Base-by-base conservation (phyloP, 1,284 basidiomycete genomes). In the Pseudozyma tsukubaensis region DNA sequence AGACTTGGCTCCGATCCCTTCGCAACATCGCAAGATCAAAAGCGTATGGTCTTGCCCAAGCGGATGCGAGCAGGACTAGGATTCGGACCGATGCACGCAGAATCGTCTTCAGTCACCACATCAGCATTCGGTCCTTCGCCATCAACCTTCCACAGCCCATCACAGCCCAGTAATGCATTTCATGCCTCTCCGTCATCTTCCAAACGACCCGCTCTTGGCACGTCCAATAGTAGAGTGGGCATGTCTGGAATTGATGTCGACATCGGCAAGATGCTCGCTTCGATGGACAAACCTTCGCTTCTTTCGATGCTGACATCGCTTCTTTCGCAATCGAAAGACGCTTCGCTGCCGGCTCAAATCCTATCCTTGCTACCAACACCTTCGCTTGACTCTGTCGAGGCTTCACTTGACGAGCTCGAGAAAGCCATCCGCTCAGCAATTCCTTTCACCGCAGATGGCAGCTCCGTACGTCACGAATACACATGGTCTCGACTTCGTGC, bases 251-350 rank as follows among this genome's bases (percentile, higher is more conserved):
- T 68, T 43, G 73, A 71, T 34, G 72, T 74, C 1, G 80, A 81
- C 35, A 66, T 81, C 13, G 80, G 80, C 51, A 77, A 76, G 51
- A 65, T 70, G 66, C 70, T 81, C 6, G 79, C 79, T 12, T 77
- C 77, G 14, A 77, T 82, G 50, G 81, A 83, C 55, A 78, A 74
- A 55, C 69, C 80, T 5, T 75, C 77, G 16, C 67, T 83, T 12
- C 73, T 83, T 0, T 72, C 76, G 11, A 63, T 82, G 52, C 61
- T 83, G 13, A 70, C 69, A 14, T 65, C 69, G 12, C 74, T 83
- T 9, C 69, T 80, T 8, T 32, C 63, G 21, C 70, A 67, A 50
- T 73, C 68, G 18, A 65, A 64, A 24, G 77, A 78, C 45, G 63
- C 74, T 0, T 47, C 65, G 2, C 47, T 79, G 29, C 64, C 75